Base-by-base conservation (phyloP, 2,329 filamentous ascomycete genomes). In the Ciborinia camelliae region DNA sequence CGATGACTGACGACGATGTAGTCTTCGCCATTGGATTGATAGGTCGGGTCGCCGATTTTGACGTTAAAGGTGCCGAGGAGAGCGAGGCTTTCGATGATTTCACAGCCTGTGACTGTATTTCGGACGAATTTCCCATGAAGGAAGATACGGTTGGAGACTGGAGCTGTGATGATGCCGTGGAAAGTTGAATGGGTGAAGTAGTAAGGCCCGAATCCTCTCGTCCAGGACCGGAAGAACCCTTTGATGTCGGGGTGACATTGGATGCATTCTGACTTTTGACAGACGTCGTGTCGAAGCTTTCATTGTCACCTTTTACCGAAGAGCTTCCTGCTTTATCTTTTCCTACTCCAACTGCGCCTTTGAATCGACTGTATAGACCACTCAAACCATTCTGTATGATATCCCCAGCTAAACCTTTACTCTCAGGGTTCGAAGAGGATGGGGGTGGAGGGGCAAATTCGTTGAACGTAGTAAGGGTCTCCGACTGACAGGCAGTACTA, bases 401-500 rank as follows among this genome's bases (percentile, higher is more conserved):
- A 65, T 96, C 92, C 32, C 87, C 86, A 0, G 88, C 82, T 45
- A 91, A 80, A 10, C 84, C 84, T 75, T 91, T 92, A 65, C 81
- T 86, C 71, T 96, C 92, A 30, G 81, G 77, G 18, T 80, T 78
- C 1, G 83, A 80, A 1, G 85, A 79, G 1, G 84, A 81, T 2
- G 82, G 79, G 0, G 90, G 87, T 6, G 88, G 87, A 0, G 89
- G 84, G 0, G 90, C 90, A 73, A 96, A 93, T 74, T 97, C 93
- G 77, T 96, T 96, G 78, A 98, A 98, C 10, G 92, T 96, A 2
- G 94, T 98, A 55, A 98, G 82, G 41, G 87, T 86, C 68, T 90
- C 90, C 41, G 90, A 90, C 75, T 91, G 90, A 73, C 90, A 96
- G n/a, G 93, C 92, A 7, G 90, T 88, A 59, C 82, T 92, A 77